These are phyloP conservation scores for Yamadazyma songkhlaensis DNA, from an alignment of 1,139 yeast species.

Conservation along the genomic window DNA sequence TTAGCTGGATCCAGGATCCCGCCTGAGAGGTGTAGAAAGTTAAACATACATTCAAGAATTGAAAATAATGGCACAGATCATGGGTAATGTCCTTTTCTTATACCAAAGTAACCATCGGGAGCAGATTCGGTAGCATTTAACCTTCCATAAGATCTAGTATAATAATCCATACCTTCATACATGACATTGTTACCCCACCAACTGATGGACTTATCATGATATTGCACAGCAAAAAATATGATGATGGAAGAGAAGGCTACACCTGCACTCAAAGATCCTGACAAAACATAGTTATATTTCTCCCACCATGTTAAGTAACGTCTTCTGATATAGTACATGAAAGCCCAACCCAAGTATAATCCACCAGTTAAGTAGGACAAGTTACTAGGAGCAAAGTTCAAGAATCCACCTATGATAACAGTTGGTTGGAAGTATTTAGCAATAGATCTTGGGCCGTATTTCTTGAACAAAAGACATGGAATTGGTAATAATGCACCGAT, in stretches of 20 bases:
- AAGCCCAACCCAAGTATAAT: slow-evolving; percentile 30
- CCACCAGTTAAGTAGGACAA: slow-evolving; percentile 53
- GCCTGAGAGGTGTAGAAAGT: too few species aligned
- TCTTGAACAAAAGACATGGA: slow-evolving; percentile 38
- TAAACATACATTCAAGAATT: too few species aligned
- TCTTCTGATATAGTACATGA: slow-evolving; percentile 46
- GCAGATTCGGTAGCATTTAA: slow-evolving; percentile 22
- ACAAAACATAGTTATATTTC: too few species aligned
- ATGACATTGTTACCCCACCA: slow-evolving; percentile 64
- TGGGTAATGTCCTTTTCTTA: slow-evolving; percentile 30
- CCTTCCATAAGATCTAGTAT: slow-evolving; percentile 18
- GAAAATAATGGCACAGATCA: too few species aligned
- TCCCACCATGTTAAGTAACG: slow-evolving; percentile 4
- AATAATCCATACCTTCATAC: slow-evolving; percentile 8
- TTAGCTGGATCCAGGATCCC: too few species aligned
- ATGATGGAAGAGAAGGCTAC: too few species aligned
- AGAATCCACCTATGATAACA: slow-evolving; percentile 40
- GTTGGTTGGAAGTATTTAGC: slow-evolving; percentile 44
- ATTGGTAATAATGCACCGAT: slow-evolving; percentile 49
- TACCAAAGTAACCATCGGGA: slow-evolving; percentile 42
- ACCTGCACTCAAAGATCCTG: too few species aligned
- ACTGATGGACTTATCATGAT: slow-evolving; percentile 30
- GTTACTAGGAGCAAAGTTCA: slow-evolving; percentile 52
- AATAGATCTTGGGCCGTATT: slow-evolving; percentile 26
- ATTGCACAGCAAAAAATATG: slow-evolving; percentile 16